Evolutionary conservation across 2,329 filamentous ascomycete genomes (phyloP).

Genomic region (Claviceps sp.): DNA sequence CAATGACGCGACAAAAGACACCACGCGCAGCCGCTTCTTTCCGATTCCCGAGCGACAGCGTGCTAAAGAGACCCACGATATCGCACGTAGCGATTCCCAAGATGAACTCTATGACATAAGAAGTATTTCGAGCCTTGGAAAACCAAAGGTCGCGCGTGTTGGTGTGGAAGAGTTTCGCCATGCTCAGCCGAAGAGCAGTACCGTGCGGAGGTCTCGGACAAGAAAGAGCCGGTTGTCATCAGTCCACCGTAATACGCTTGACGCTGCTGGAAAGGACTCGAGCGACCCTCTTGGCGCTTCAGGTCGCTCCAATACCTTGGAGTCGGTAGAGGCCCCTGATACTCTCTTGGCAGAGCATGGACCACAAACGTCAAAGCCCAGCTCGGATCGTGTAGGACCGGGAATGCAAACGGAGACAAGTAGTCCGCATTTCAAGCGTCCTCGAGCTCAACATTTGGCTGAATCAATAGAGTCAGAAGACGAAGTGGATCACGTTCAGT

Average conservation of each 20-base stretch:
- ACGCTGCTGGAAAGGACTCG: background rate
- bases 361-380: conserved; percentile 10
- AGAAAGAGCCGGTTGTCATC: background rate
- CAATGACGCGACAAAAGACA: background rate
- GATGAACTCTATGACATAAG: background rate
- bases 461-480: conserved; percentile 16
- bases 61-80: background rate
- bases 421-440: conserved; percentile 9
- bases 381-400: conserved; percentile 11
- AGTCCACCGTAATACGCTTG: conserved; percentile 13
- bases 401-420: background rate
- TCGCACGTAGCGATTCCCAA: background rate
- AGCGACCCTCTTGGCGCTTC: background rate
- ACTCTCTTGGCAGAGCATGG: background rate
- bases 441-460: background rate
- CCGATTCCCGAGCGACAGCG: background rate
- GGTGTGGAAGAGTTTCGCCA: background rate
- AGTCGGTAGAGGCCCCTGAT: background rate
- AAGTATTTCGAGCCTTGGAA: conserved; percentile 1
- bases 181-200: background rate
- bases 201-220: background rate
- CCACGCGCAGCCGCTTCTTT: conserved; percentile 1
- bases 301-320: background rate
- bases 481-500: conserved; percentile 12
- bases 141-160: background rate